Conservation (phyloP, 306 rosid genomes). For the Cicer cuneatum region DNA sequence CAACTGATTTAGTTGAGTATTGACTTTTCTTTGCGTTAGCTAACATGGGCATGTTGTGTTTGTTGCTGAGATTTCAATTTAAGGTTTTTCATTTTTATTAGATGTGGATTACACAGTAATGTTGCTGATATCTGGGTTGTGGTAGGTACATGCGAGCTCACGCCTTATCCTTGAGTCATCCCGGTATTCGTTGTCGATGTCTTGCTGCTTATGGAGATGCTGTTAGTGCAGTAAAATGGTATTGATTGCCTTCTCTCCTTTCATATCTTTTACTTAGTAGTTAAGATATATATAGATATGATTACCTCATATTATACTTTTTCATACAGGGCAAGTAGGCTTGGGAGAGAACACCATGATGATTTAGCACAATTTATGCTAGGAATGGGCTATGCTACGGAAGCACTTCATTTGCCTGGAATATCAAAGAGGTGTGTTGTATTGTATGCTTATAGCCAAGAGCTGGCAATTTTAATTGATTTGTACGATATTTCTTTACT, state of each 20-base stretch:
- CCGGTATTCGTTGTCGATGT: constrained; percentile 97
- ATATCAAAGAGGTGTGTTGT: constrained; percentile 85
- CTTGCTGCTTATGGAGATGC: constrained; percentile 99
- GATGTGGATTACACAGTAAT: constrained; percentile 35
- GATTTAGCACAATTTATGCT: constrained; percentile 97
- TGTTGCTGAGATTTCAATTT: constrained; percentile 28
- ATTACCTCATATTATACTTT: constrained; percentile 39
- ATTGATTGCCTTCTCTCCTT: constrained; percentile 34
- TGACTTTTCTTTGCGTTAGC: constrained; percentile 29
- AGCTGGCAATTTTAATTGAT: constrained; percentile 27
- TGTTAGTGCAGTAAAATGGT: constrained; percentile 99
- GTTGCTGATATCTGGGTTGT: constrained; percentile 43
- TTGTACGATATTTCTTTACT: constrained; percentile 23
- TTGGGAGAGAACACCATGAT: constrained; percentile 98
- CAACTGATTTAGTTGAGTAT: constrained; percentile 22
- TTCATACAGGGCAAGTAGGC: constrained; percentile 93
- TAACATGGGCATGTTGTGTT: constrained; percentile 27
- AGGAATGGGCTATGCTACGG: constrained; percentile 98
- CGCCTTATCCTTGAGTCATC: constrained; percentile 94
- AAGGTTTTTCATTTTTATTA: constrained; percentile 30
- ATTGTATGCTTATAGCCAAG: constrained; percentile 37
- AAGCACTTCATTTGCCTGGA: constrained; percentile 98
- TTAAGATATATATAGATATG: constrained; percentile 26
- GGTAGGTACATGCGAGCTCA: constrained; percentile 96
- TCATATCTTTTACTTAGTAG: constrained; percentile 8